Conservation (phyloP, 2,329 filamentous ascomycete species). For the Phaeomoniella chlamydospora region DNA sequence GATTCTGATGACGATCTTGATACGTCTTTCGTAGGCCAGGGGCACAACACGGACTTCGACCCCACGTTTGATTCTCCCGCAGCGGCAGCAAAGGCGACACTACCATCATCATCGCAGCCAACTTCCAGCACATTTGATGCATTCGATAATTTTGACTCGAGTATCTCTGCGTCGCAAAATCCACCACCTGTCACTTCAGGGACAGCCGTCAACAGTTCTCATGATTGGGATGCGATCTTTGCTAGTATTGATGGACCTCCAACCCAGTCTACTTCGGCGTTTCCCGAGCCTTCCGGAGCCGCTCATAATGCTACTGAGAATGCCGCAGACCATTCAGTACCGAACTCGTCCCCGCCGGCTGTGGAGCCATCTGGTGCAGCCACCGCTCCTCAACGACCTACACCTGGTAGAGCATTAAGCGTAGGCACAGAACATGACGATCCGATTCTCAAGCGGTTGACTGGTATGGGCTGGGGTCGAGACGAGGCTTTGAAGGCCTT, state of each 20-base stretch:
- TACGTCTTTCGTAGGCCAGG: constrained; percentile 16
- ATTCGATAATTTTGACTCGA: constrained; percentile 35
- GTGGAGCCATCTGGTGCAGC: not conserved
- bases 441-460: constrained; percentile 77
- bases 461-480: constrained; percentile 74
- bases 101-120: constrained; percentile 16
- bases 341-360: constrained; percentile 1
- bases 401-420: constrained; percentile 53
- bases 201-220: constrained; percentile 27
- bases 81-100: constrained; percentile 2
- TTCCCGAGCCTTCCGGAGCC: not conserved
- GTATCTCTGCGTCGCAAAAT: constrained; percentile 16
- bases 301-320: not conserved
- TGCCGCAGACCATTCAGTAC: constrained; percentile 1
- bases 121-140: constrained; percentile 22
- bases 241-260: constrained; percentile 51
- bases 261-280: not conserved
- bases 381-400: constrained; percentile 1
- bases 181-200: constrained; percentile 18
- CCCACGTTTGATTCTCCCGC: constrained; percentile 29
- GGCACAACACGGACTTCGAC: constrained; percentile 24
- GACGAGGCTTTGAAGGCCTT: constrained; percentile 61
- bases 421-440: constrained; percentile 74
- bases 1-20: constrained; percentile 32
- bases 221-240: constrained; percentile 95